Base-by-base conservation (phyloP, 768 basidiomycete genomes). In the Wakefieldia striispora region DNA sequence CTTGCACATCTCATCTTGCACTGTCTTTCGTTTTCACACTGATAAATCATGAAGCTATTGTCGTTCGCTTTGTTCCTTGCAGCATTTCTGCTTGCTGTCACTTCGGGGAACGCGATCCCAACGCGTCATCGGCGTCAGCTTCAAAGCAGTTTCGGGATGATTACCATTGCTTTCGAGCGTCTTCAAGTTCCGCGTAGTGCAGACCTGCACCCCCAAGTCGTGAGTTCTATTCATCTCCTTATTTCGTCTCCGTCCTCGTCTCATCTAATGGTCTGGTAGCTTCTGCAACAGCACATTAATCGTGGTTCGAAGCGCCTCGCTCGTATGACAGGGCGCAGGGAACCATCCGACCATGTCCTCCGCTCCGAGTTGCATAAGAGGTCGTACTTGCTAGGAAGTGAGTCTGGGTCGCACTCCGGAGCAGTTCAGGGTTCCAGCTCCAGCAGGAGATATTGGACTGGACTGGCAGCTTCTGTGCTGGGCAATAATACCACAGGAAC, bases 241-340 rank as follows among this genome's bases (percentile, higher is more conserved):
- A 17, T 40, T 11, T 19, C 14, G 5, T 31, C 14, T 26, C 37
- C 1, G 24, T 23, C 10, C 29, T 10, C 33, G 17, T 40, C 45
- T 38, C 14, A 17, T 13, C 13, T 39, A 17, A 34, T 24, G 45
- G 29, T 50, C 17, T 38, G 26, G 17, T 31, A 91, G 88, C 65
- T 77, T 39, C 67, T 83, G 29, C 86, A 89, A 65, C 88, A 85
- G 66, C 75, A 83, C 58, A 77, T 86, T 53, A 90, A 88, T 66
- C 82, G 80, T 43, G 74, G 77, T 45, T 69, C 79, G 46, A 76
- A 74, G 49, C 84, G 88, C 45, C 75, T 82, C 43, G 85, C 87
- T 8, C 81, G 77, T 42, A 86, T 90, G 82, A 80, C 79, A 4
- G 81, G 84, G 13, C 79, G 77, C 34, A 68, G 69, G 19, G 74